Conservation (phyloP, 176 grass and related monocot genomes). For the Oryza rufipogon region DNA sequence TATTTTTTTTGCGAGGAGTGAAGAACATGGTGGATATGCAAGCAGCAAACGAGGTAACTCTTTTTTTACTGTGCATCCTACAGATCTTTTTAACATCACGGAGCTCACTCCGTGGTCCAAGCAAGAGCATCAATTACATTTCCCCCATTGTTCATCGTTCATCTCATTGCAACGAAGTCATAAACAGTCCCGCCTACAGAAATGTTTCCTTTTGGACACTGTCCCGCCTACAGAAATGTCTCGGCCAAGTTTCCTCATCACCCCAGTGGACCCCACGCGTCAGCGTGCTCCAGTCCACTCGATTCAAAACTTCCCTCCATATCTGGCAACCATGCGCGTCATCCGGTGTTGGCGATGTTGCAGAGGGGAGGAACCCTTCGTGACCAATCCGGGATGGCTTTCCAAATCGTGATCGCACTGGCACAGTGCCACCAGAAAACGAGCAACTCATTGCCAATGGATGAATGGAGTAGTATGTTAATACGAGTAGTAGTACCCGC, state of each 20-base stretch:
- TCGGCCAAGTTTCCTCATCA: neutral
- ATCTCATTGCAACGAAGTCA: neutral
- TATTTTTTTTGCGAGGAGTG: no score
- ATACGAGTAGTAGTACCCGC: neutral
- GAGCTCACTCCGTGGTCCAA: no score
- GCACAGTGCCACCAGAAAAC: neutral
- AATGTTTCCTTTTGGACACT: neutral
- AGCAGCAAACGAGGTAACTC: no score
- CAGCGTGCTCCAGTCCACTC: neutral
- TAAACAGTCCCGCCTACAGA: neutral
- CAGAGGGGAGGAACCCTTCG: neutral
- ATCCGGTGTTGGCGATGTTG: neutral
- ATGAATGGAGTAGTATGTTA: neutral
- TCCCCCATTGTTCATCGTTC: neutral
- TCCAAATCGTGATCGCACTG: conserved; percentile 36
- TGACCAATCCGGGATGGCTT: conserved; percentile 32
- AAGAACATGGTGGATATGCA: no score
- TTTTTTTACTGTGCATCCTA: no score
- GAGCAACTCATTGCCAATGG: conserved; percentile 32
- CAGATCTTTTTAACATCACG: no score
- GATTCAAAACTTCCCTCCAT: conserved; percentile 54
- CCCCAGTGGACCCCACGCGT: neutral
- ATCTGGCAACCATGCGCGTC: conserved; percentile 9
- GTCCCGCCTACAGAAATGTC: neutral
- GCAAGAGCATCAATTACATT: neutral